These are phyloP conservation scores for Apophysomyces variabilis DNA, from an alignment of 371 early-diverging fungal species.

Conservation along the genomic window DNA sequence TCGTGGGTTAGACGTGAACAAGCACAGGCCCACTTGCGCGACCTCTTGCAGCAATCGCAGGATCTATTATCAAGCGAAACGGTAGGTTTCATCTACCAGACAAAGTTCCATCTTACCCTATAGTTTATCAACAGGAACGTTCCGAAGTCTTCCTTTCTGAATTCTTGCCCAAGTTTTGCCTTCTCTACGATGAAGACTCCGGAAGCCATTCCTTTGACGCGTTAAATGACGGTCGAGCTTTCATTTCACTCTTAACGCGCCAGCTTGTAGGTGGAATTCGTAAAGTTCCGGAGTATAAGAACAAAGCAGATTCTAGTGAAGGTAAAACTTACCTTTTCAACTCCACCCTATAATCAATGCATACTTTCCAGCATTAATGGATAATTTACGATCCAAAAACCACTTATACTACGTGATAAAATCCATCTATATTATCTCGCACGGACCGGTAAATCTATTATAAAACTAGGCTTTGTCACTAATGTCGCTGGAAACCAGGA, in stretches of 20 bases:
- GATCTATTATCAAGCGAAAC: conserved; percentile 30
- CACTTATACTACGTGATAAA: conserved; percentile 47
- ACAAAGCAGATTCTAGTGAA: conserved; percentile 45
- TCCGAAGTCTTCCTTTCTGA: conserved; percentile 31
- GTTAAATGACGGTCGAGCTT: conserved; percentile 41
- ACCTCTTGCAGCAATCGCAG: conserved; percentile 28
- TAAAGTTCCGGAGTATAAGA: conserved; percentile 42
- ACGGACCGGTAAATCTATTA: conserved; percentile 42
- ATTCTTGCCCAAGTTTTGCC: conserved; percentile 38
- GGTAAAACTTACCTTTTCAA: conserved; percentile 28
- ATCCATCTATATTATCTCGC: conserved; percentile 39
- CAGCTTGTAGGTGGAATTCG: conserved; percentile 47
- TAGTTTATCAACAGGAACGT: conserved; percentile 29
- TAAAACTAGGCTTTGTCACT: neutral
- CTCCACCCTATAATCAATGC: neutral
- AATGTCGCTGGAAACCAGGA: conserved; percentile 21
- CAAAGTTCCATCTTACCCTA: neutral
- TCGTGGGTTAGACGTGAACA: conserved; percentile 30
- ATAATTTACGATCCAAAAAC: conserved; percentile 42
- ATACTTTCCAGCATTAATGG: conserved; percentile 40
- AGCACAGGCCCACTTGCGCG: conserved; percentile 25
- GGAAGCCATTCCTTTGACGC: conserved; percentile 22
- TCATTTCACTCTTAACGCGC: conserved; percentile 44
- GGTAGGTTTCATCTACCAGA: conserved; percentile 16
- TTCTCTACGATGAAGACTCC: conserved; percentile 30